Conservation (phyloP, 768 basidiomycete genomes). For the Hebeloma cylindrosporum region DNA sequence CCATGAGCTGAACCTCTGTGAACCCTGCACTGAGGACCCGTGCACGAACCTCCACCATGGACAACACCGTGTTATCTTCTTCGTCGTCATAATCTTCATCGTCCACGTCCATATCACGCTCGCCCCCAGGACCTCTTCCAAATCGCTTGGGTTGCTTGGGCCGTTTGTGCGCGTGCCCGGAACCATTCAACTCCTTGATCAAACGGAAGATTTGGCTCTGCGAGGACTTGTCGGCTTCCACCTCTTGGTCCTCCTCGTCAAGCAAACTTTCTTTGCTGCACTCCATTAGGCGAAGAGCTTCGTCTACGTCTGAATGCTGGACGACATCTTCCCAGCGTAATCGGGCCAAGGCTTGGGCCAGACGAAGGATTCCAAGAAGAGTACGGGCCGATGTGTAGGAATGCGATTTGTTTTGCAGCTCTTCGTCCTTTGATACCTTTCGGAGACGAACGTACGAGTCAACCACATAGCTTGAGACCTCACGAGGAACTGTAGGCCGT, state of each 20-base stretch:
- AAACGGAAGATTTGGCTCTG: slow-evolving; percentile 86
- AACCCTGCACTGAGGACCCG: slow-evolving; percentile 85
- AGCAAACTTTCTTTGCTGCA: slow-evolving; percentile 90
- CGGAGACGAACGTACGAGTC: slow-evolving; percentile 95
- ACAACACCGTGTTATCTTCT: slow-evolving; percentile 71
- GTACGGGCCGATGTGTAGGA: slow-evolving; percentile 97
- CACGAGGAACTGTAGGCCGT: slow-evolving; percentile 86
- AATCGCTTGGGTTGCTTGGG: slow-evolving; percentile 44
- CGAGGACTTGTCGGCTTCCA: slow-evolving; percentile 73
- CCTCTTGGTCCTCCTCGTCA: slow-evolving; percentile 72
- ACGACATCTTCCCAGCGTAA: slow-evolving; percentile 83
- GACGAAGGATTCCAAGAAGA: slow-evolving; percentile 88
- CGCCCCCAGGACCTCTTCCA: slow-evolving; percentile 68
- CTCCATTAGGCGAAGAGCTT: slow-evolving; percentile 95
- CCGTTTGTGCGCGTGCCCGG: slow-evolving; percentile 39
- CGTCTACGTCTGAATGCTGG: slow-evolving; percentile 87
- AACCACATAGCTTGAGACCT: slow-evolving; percentile 90
- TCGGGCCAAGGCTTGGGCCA: slow-evolving; percentile 93
- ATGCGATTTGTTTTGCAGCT: slow-evolving; percentile 83
- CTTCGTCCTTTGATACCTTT: slow-evolving; percentile 89
- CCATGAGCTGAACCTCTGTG: slow-evolving; percentile 88
- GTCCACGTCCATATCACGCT: slow-evolving; percentile 70
- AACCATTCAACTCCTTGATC: slow-evolving; percentile 80
- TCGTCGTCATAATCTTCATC: no score
- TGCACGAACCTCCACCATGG: slow-evolving; percentile 85